phyloP scores from a whole-genome alignment of 1,139 yeast genomes.

The Zygoascus meyerae region DNA sequence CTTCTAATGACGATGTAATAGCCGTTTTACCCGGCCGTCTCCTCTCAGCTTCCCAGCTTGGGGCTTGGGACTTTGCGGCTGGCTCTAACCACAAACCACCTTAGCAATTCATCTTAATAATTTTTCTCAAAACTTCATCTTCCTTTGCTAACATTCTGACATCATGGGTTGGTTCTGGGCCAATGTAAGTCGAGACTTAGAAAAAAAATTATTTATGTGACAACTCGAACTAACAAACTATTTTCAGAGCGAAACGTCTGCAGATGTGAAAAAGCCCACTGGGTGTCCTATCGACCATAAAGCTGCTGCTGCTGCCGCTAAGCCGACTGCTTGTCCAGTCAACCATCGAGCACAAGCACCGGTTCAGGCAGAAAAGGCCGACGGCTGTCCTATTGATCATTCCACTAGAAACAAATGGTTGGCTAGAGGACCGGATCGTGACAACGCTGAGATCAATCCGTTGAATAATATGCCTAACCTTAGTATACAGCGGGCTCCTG shows the following conservation, averaged over 20 bases:
- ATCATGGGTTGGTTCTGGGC: conserved; percentile 29
- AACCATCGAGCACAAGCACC: conserved; percentile 21
- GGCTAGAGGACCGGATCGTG: conserved; percentile 10
- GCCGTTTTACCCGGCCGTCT: not conserved
- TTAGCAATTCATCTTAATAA: not conserved
- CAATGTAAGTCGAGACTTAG: conserved; percentile 4
- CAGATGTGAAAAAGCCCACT: conserved; percentile 42
- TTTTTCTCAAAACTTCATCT: not conserved
- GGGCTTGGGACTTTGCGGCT: not conserved
- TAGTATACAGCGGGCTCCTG: conserved; percentile 66
- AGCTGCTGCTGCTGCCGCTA: conserved; percentile 10
- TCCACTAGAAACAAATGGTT: conserved; percentile 10
- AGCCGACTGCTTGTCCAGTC: conserved; percentile 31
- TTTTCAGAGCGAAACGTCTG: too few relatives aligned
- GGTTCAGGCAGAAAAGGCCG: conserved; percentile 17
- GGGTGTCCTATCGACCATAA: conserved; percentile 8
- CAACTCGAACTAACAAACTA: too few relatives aligned
- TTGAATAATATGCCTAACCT: conserved; percentile 83
- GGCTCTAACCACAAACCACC: not conserved
- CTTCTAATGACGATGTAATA: not conserved
- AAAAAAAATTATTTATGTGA: not conserved
- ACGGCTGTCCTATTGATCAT: conserved; percentile 19
- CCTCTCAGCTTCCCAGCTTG: not conserved
- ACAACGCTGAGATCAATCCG: conserved; percentile 45
- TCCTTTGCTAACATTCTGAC: conserved; percentile 9